Percentiles rank a stretch among this genome's conserved stretches.
Conservation (phyloP, 768 basidiomycete genomes). For the Kwoniella newhampshirensis region DNA sequence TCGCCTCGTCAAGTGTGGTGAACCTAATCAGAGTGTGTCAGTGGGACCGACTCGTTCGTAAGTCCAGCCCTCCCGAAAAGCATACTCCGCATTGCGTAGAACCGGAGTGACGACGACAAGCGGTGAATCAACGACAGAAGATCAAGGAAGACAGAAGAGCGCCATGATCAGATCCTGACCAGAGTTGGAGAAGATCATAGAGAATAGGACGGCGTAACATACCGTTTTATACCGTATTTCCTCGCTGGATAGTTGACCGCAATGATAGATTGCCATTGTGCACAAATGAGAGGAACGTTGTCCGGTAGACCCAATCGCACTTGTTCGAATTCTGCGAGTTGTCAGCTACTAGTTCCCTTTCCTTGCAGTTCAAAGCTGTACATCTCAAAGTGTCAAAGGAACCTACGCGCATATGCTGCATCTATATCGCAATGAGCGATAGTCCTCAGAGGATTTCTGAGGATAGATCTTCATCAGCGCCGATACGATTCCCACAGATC, state of each 20-base stretch:
- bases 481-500: no score
- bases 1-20: conserved; percentile 61
- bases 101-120: background rate
- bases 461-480: no score
- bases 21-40: conserved; percentile 9
- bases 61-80: background rate
- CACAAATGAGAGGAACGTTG: conserved; percentile 44
- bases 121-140: no score
- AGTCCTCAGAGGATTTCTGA: conserved; percentile 59
- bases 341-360: background rate
- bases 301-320: conserved; percentile 66
- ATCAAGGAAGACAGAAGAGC: no score
- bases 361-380: conserved; percentile 58
- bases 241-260: conserved; percentile 96
- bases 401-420: conserved; percentile 57
- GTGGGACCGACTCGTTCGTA: background rate
- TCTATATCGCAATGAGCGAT: conserved; percentile 82
- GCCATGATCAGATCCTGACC: no score
- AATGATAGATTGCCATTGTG: conserved; percentile 60
- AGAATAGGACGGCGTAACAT: conserved; percentile 62
- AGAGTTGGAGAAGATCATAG: background rate
- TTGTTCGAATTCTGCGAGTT: conserved; percentile 74
- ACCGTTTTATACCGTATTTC: conserved; percentile 87
- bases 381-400: no score
- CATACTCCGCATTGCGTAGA: background rate